Evolutionary conservation across 2,329 filamentous ascomycete species (phyloP), one percentile per base, ranked within the genome.

Genomic region (Diaporthe amygdali): DNA sequence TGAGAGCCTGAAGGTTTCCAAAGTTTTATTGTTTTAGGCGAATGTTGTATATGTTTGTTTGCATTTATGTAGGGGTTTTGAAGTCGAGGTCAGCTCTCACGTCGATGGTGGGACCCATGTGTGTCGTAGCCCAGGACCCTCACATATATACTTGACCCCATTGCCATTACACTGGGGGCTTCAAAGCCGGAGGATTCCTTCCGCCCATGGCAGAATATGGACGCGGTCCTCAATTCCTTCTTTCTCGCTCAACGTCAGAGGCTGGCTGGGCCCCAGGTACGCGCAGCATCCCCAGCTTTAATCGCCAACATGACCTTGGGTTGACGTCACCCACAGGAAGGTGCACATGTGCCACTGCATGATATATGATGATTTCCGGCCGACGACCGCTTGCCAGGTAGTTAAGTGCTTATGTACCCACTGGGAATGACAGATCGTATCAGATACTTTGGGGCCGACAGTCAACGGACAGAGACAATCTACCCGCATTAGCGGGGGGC

Each of bases 281-380:
- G 54, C 49, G 44, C 41, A 68, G 66, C 41, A 34, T 32, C 27
- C 27, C 41, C 44, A 64, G 41, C 41, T 34, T 30, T 49, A 32
- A 20, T 56, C 66, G 66, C 54, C 41, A 37, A 22, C 30, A 68
- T 68, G 66, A 68, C 44, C 52, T 10, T 22, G 52, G 41, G 49
- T 68, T 68, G 66, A 68, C 66, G 66, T 68, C 66, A 68, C 66
- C 30, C 39, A 39, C 15, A 37, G 30, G 49, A 55, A 55, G 64
- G 37, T 46, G n/a, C n/a, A n/a, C n/a, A n/a, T n/a, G n/a, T n/a
- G 37, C 25, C 49, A 68, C 64, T 37, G 59, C 37, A 68, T 37
- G 20, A 52, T 17, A 52, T 17, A 55, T 47, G 30, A 55, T 34
- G 49, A 10, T 20, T 37, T 8, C 59, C 20, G 22, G 41, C 14